These are phyloP conservation scores for Atalantia buxifolia DNA, from an alignment of 345 rosid genomes.

Conservation along the genomic window DNA sequence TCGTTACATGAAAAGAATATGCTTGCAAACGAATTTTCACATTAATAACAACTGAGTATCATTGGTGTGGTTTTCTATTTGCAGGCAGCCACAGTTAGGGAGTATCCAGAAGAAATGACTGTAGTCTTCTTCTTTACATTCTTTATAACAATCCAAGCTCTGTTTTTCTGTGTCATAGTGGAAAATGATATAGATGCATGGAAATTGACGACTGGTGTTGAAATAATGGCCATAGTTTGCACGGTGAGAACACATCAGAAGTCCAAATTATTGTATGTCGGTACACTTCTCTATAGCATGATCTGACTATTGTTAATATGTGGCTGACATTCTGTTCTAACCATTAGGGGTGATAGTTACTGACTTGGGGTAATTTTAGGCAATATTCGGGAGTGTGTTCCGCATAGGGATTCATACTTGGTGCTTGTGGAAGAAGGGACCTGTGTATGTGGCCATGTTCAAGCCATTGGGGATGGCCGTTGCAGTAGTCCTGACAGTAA, in stretches of 20 bases:
- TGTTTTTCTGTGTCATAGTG: conserved; percentile 18
- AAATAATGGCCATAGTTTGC: conserved; percentile 28
- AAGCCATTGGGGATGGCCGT: conserved; percentile 41
- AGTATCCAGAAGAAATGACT: conserved; percentile 13
- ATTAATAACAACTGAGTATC: not conserved
- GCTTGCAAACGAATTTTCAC: not conserved
- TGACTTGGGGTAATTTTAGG: conserved; percentile 15
- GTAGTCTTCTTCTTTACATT: not conserved
- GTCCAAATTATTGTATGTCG: not conserved
- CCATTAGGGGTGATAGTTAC: not conserved
- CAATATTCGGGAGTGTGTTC: conserved; percentile 34
- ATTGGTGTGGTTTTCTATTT: not conserved
- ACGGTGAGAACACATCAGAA: conserved; percentile 22
- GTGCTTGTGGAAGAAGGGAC: conserved; percentile 38
- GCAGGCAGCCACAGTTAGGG: conserved; percentile 7
- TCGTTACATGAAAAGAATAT: not conserved
- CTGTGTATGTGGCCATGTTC: conserved; percentile 44
- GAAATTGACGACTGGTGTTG: conserved; percentile 28
- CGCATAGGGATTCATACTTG: conserved; percentile 35
- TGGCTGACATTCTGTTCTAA: not conserved
- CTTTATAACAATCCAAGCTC: conserved; percentile 26
- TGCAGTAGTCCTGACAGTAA: conserved; percentile 26
- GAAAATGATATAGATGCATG: conserved; percentile 30
- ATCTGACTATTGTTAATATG: not conserved
- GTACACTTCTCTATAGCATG: not conserved